Conservation (phyloP, 2,329 filamentous ascomycete genomes). For the Monilinia vaccinii-corymbosi region DNA sequence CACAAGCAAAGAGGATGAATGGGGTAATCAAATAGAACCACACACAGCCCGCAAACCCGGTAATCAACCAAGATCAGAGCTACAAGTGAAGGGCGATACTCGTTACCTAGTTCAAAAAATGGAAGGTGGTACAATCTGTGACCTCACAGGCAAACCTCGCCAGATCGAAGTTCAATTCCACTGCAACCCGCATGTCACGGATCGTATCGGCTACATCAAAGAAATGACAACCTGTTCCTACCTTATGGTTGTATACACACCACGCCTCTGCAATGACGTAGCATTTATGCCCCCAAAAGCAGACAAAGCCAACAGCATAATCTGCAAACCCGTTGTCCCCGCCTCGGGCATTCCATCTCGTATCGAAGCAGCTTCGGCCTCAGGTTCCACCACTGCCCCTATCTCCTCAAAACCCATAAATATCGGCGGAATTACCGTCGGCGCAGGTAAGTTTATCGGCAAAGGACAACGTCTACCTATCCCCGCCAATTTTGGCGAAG, state of each 20-base stretch:
- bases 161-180: slow-evolving; percentile 54
- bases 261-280: slow-evolving; percentile 65
- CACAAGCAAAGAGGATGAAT: slow-evolving; percentile 29
- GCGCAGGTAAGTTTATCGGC: slow-evolving; percentile 25
- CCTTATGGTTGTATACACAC: slow-evolving; percentile 65
- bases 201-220: slow-evolving; percentile 65
- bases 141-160: slow-evolving; percentile 58
- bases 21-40: slow-evolving; percentile 25
- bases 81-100: slow-evolving; percentile 57
- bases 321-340: slow-evolving; percentile 50
- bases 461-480: slow-evolving; percentile 25
- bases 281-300: slow-evolving; percentile 61
- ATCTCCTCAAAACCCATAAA: slow-evolving; percentile 21
- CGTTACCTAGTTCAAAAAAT: slow-evolving; percentile 62
- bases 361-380: slow-evolving; percentile 8
- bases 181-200: slow-evolving; percentile 53
- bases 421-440: slow-evolving; percentile 25
- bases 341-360: slow-evolving; percentile 30
- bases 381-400: background rate
- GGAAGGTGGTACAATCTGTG: slow-evolving; percentile 57
- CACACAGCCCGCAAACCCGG: slow-evolving; percentile 19
- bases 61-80: slow-evolving; percentile 33
- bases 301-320: slow-evolving; percentile 51
- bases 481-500: slow-evolving; percentile 38
- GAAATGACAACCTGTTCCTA: slow-evolving; percentile 64